Evolutionary conservation across 306 rosid genomes (phyloP).

Genomic region (Casuarina cunninghamiana): DNA sequence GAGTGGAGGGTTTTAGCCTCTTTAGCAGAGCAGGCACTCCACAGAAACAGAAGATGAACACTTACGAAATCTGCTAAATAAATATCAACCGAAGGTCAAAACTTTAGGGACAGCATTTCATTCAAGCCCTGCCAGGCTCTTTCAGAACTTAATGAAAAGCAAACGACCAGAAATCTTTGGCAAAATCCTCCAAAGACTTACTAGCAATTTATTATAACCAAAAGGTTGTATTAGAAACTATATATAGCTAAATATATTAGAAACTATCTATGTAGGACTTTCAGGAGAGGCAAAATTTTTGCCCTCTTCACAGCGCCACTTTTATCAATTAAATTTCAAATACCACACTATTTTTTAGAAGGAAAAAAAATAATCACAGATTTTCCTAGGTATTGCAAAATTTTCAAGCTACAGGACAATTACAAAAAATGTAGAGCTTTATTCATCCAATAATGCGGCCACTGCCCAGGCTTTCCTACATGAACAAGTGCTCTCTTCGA

Average conservation of each 20-base stretch:
- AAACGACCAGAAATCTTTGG: neutral
- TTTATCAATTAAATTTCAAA: constrained; percentile 6
- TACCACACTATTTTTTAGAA: neutral
- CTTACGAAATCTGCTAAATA: too few species aligned
- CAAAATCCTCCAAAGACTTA: neutral
- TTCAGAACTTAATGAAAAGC: neutral
- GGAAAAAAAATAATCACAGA: neutral
- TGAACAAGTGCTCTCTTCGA: constrained; percentile 55
- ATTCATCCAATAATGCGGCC: neutral
- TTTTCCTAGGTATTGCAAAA: neutral
- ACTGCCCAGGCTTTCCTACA: constrained; percentile 16
- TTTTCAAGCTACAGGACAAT: neutral
- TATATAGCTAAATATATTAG: neutral
- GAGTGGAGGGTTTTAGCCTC: too few species aligned
- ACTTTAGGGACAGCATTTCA: neutral
- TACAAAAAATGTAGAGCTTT: neutral
- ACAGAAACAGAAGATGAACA: too few species aligned
- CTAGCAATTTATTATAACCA: neutral
- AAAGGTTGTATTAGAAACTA: neutral
- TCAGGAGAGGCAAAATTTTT: constrained; percentile 37
- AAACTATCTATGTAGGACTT: neutral
- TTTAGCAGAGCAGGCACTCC: too few species aligned
- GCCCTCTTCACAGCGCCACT: constrained; percentile 39
- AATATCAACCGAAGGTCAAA: neutral
- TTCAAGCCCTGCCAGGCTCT: neutral